Percentiles rank a stretch among this genome's conserved stretches.
Evolutionary conservation across 208 protist species (phyloP).

Genomic region (Angomonas deanei): DNA sequence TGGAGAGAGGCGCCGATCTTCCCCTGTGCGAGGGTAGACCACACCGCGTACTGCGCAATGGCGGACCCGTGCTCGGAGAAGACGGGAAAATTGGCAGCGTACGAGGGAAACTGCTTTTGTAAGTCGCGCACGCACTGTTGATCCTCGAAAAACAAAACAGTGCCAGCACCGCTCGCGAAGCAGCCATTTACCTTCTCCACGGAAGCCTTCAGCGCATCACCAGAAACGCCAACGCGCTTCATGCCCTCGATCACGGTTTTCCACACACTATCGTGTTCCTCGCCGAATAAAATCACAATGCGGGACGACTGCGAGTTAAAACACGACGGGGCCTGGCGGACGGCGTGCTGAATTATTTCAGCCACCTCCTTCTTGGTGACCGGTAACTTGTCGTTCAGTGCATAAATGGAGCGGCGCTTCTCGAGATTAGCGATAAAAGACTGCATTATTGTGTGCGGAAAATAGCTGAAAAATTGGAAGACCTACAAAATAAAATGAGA

Average conservation of each 20-base stretch:
- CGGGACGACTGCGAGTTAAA: slow-evolving; percentile 59
- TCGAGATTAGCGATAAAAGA: slow-evolving; percentile 14
- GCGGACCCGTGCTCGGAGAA: slow-evolving; percentile 40
- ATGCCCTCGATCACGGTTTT: slow-evolving; percentile 27
- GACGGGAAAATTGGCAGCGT: slow-evolving; percentile 32
- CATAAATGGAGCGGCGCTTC: slow-evolving; percentile 17
- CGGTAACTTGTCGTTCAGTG: slow-evolving; percentile 13
- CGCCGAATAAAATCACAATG: slow-evolving; percentile 47
- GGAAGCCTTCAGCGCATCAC: slow-evolving; percentile 21
- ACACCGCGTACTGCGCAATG: slow-evolving; percentile 54
- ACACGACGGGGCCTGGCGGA: slow-evolving; percentile 33
- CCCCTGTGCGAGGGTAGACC: slow-evolving; percentile 38
- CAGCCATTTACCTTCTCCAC: slow-evolving; percentile 32
- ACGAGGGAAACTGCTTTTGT: slow-evolving; percentile 33
- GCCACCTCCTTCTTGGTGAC: slow-evolving; percentile 13
- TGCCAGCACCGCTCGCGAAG: slow-evolving; percentile 47
- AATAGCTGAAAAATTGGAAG: neutral
- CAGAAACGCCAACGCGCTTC: slow-evolving; percentile 8
- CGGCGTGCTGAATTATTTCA: slow-evolving; percentile 18
- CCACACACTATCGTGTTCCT: slow-evolving; percentile 50
- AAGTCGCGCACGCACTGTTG: slow-evolving; percentile 19
- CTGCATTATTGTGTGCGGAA: neutral
- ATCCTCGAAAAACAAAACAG: slow-evolving; percentile 60
- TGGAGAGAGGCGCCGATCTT: slow-evolving; percentile 38
- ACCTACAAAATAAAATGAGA: neutral